phyloP scores from a whole-genome alignment of 2,329 filamentous ascomycete genomes.

The Arthrocladium fulminans region DNA sequence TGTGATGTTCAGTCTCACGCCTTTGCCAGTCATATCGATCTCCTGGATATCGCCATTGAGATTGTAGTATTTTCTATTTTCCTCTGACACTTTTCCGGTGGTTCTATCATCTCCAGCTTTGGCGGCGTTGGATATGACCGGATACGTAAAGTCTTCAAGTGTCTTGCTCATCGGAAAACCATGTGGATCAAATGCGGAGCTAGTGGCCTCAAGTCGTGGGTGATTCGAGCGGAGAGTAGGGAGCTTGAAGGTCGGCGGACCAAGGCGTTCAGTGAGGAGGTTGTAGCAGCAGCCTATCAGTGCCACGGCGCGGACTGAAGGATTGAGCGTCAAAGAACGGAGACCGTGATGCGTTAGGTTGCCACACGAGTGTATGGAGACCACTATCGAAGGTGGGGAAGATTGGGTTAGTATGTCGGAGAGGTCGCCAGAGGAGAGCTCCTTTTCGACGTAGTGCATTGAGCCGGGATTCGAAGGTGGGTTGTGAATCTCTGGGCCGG shows the following conservation, averaged over 20 bases:
- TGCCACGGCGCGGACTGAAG: constrained; percentile 76
- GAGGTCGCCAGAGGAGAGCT: constrained; percentile 36
- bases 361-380: constrained; percentile 94
- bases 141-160: constrained; percentile 49
- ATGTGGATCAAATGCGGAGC: constrained; percentile 69
- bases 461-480: constrained; percentile 22
- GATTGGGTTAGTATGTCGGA: constrained; percentile 29
- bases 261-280: constrained; percentile 79
- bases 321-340: constrained; percentile 74
- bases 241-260: constrained; percentile 77
- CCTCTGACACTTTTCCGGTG: not conserved
- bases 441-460: constrained; percentile 38
- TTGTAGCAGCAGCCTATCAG: constrained; percentile 99
- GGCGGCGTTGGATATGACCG: not conserved
- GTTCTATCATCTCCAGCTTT: not conserved
- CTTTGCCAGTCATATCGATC: constrained; percentile 27
- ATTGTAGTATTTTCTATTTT: not conserved
- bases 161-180: constrained; percentile 86
- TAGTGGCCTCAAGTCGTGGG: constrained; percentile 57
- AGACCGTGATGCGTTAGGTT: constrained; percentile 95
- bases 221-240: constrained; percentile 68
- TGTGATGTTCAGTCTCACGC: constrained; percentile 85
- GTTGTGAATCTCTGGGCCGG: not conserved
- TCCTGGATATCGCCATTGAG: constrained; percentile 1
- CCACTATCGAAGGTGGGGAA: constrained; percentile 52